Base-by-base conservation (phyloP, 495 filamentous ascomycete genomes). In the Podospora didyma region DNA sequence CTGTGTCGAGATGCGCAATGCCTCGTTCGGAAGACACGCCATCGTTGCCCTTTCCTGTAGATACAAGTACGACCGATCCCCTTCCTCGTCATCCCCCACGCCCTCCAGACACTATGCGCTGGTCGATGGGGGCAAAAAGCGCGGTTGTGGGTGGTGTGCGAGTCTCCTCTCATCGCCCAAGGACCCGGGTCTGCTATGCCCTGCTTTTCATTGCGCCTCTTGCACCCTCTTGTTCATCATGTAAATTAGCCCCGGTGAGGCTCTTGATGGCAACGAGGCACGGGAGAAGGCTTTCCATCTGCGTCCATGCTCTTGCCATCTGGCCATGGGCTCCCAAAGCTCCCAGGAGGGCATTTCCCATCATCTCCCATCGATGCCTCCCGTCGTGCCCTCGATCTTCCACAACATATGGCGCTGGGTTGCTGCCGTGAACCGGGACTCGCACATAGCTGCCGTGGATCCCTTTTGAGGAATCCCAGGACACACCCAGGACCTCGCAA, bases 121-220 rank as follows among this genome's bases (percentile, higher is more conserved):
- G 7, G 22, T 48, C 14, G 46, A 48, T 48, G 46, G 24, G 46
- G 46, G 24, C 46, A 26, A n/a, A 24, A 48, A 26, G 26, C 21
- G 46, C 20, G 46, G 46, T 48, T 48, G 20, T 21, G 17, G 46
- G 26, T 16, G 39, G n/a, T 7, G n/a, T 16, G 39, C 11, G 9
- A 48, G 46, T 48, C 46, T 48, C 46, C 23, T 22, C 22, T 48
- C 46, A 48, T 22, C 22, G 46, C 24, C 46, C 46, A 48, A 26
- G 21, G 46, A 48, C 46, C 46, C 46, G 46, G 46, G 46, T 23
- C 19, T 21, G 46, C 46, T 9, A 24, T 19, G 7, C 19, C 46
- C n/a, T 17, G 9, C n/a, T 17, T 14, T 17, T 17, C 39, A 42
- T 42, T 42, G 39, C 39, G 39, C 39, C 39, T 46, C 42, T 46